Evolutionary conservation across 352 stramenopile genomes (phyloP).

Genomic region (Phytophthora nicotianae): DNA sequence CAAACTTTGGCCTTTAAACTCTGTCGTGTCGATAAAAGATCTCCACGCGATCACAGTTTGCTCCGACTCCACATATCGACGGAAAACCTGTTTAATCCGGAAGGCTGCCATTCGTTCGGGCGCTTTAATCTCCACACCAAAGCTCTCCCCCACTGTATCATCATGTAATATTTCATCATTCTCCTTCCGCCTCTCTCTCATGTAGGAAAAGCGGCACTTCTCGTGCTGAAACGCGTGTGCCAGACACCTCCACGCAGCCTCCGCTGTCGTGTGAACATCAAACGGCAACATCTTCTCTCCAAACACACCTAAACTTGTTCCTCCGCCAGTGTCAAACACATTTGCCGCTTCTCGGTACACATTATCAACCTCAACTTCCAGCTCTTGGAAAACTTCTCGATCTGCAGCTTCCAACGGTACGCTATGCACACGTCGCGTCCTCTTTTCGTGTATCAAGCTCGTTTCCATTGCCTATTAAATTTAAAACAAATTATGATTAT

Average conservation of each 20-base stretch:
- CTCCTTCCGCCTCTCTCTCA: conserved; percentile 21
- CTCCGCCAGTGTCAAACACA: conserved; percentile 34
- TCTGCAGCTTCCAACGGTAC: conserved; percentile 30
- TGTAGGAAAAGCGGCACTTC: conserved; percentile 40
- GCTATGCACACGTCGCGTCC: conserved; percentile 25
- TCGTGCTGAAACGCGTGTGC: conserved; percentile 35
- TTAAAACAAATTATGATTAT: background rate
- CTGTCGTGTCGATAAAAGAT: conserved; percentile 55
- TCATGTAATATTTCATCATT: conserved; percentile 17
- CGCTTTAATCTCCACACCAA: conserved; percentile 53
- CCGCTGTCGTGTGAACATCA: conserved; percentile 33
- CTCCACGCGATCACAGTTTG: conserved; percentile 64
- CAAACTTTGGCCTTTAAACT: conserved; percentile 54
- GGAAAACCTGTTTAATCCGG: conserved; percentile 59
- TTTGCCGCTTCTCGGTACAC: conserved; percentile 39
- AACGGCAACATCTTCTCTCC: conserved; percentile 51
- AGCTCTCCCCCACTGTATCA: conserved; percentile 65
- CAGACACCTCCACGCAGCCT: conserved; percentile 43
- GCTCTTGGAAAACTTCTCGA: conserved; percentile 34
- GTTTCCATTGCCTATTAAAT: conserved; percentile 30
- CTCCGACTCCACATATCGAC: conserved; percentile 57
- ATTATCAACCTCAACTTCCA: conserved; percentile 32
- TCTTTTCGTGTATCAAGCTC: conserved; percentile 23
- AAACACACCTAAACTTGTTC: conserved; percentile 36
- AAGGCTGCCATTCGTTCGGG: conserved; percentile 54